Evolutionary conservation across 2,329 filamentous ascomycete species (phyloP), one percentile per base, ranked within the genome.

Genomic region (Aspergillus phoenicis): DNA sequence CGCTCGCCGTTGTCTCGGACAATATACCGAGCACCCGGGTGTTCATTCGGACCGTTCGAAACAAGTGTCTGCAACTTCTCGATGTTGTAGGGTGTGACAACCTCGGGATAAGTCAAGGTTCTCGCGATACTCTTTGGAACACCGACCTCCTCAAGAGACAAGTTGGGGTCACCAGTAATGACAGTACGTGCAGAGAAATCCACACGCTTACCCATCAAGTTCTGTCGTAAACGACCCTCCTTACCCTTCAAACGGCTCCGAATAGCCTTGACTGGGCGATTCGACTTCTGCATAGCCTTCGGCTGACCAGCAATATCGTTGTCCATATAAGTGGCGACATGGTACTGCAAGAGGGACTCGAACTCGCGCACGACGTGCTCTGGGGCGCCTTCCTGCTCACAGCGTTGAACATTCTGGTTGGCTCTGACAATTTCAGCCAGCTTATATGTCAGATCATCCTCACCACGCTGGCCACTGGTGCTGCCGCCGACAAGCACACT

Each of bases 371-470:
- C 87, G 67, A 98, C 92, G 78, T 99, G 95, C 65, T 91, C 89
- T 0, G 95, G 93, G 3, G 93, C 93, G 60, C 95, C 95, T 76
- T 97, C 93, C 61, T 91, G 87, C 71, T 96, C 91, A 62, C 93
- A 95, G 68, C 95, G 89, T 68, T 91, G 89, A 59, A 99, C 93
- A 70, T 97, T 97, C 69, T 91, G 90, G 80, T 99, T 99, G 70
- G 95, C 94, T 68, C 95, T 93, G 70, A 99, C 95, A 71, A 99
- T 97, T 78, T 99, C 95, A 71, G 93, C 93, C 33, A 99, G 84
- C 81, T 99, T 99, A 85, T 97, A 99, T 0, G 95, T 99, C 85
- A 99, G 85, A 83, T 99, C 96, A 77, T 99, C 95, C 80, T 99
- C 95, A 74, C 95, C 95, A 65, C 95, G 90, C 83, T 94, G 89